Percentiles rank a stretch among this genome's conserved stretches.
phyloP scores from a whole-genome alignment of 768 basidiomycete species.

The Lactifluus volemus region DNA sequence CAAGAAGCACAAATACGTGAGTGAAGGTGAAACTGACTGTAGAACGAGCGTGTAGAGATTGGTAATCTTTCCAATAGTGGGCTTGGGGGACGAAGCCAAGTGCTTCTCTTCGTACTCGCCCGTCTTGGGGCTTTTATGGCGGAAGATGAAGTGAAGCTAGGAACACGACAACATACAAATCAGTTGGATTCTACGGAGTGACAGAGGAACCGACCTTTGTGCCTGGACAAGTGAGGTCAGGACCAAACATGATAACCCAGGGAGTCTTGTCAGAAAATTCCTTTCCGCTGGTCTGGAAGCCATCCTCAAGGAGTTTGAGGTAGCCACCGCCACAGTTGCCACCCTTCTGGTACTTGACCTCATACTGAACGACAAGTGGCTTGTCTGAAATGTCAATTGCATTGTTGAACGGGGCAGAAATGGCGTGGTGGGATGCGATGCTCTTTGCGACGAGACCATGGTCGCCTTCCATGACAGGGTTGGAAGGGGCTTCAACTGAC shows the following conservation, averaged over 20 bases:
- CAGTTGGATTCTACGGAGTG: neutral
- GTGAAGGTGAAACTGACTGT: slow-evolving; percentile 46
- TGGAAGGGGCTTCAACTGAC: slow-evolving; percentile 85
- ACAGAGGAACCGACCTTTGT: slow-evolving; percentile 52
- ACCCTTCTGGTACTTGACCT: slow-evolving; percentile 99
- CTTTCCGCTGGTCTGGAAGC: slow-evolving; percentile 88
- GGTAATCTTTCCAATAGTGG: slow-evolving; percentile 82
- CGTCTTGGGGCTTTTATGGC: slow-evolving; percentile 88
- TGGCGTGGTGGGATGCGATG: slow-evolving; percentile 97
- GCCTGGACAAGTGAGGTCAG: slow-evolving; percentile 88
- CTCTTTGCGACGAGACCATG: slow-evolving; percentile 90
- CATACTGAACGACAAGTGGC: slow-evolving; percentile 94
- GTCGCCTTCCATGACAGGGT: slow-evolving; percentile 74
- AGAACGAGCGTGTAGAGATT: slow-evolving; percentile 93
- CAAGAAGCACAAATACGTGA: neutral
- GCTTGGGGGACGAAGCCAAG: slow-evolving; percentile 69
- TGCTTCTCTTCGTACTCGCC: slow-evolving; percentile 98
- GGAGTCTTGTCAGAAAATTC: slow-evolving; percentile 92
- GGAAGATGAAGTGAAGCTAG: slow-evolving; percentile 98
- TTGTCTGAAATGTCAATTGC: slow-evolving; percentile 75
- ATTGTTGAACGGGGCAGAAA: slow-evolving; percentile 80
- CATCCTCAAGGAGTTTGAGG: slow-evolving; percentile 89
- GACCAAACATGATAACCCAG: slow-evolving; percentile 97
- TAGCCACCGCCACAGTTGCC: slow-evolving; percentile 99
- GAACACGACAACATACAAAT: neutral